phyloP scores from a whole-genome alignment of 805 yeast genomes.

The Schizosaccharomyces japonicus region DNA sequence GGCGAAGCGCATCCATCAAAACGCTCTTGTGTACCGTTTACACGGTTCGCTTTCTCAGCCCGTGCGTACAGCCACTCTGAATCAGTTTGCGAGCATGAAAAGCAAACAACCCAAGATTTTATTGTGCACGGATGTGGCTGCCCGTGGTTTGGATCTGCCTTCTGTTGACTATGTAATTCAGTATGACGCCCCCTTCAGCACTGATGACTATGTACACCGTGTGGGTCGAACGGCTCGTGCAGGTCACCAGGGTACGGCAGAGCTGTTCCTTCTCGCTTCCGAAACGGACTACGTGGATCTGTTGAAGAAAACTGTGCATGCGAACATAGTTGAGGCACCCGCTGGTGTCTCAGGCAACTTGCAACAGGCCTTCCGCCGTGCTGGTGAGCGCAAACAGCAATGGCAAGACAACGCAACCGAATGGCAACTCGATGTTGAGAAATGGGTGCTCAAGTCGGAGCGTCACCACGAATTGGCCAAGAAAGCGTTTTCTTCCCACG shows the following conservation, averaged over 20 bases:
- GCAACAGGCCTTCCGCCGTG: neutral
- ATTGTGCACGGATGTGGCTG: constrained; percentile 92
- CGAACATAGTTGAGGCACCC: neutral
- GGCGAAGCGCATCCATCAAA: neutral
- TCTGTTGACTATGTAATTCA: constrained; percentile 68
- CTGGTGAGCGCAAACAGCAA: constrained; percentile 2
- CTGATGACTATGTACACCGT: constrained; percentile 88
- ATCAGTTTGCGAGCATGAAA: constrained; percentile 23
- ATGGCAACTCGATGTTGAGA: constrained; percentile 76
- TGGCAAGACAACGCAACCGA: constrained; percentile 95
- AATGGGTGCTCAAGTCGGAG: constrained; percentile 55
- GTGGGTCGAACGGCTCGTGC: constrained; percentile 97
- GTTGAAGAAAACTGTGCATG: neutral
- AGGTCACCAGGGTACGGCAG: constrained; percentile 63
- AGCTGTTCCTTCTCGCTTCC: constrained; percentile 56
- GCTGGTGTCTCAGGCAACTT: neutral
- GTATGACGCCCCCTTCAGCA: constrained; percentile 80
- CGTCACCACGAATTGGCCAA: constrained; percentile 40
- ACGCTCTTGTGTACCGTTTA: constrained; percentile 32
- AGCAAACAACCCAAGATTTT: constrained; percentile 27
- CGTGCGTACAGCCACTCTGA: constrained; percentile 52
- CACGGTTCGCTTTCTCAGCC: constrained; percentile 85
- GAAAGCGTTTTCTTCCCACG: constrained; percentile 65
- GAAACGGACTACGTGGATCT: constrained; percentile 54
- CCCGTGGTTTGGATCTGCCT: constrained; percentile 88